Evolutionary conservation across 148 eudicot species (phyloP), one percentile per base, ranked within the genome.

Genomic region (Cornus kousa): DNA sequence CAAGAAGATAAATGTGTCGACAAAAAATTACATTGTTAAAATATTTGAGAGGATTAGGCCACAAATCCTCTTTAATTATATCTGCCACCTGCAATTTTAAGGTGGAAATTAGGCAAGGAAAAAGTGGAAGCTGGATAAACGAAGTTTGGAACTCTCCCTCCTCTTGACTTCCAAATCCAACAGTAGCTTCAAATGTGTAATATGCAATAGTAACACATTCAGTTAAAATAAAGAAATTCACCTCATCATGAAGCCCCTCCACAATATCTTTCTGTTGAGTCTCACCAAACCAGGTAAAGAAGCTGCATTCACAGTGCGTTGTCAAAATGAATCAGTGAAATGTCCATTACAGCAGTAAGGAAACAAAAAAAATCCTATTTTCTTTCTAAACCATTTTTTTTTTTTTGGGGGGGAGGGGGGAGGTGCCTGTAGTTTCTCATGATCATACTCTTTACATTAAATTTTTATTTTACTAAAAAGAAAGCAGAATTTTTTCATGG

Each of bases 41-140:
- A 84, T 89, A 87, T 64, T 83, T 85, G 60, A 92, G 84, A 20
- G 98, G 97, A 72, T 93, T 90, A n/a, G 94, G 94, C 97, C 97
- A 95, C 37, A 95, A 84, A 78, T 95, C 98, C 78, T 95, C 97
- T 88, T 91, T 95, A 77, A 95, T 95, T 74, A 95, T 85, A 78
- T 95, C 98, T 23, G 95, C 98, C 19, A 95, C 91, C 98, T 95
- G 91, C 77, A 87, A 76, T 75, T 82, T 50, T 24, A 67, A 59
- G 66, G 40, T 57, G 68, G 73, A 72, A 74, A 23, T 20, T 7
- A 59, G 13, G 74, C 9, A 8, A 71, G 28, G 8, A 37, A 65
- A 40, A 68, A 19, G 32, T 43, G 11, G 17, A 14, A 71, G 23
- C 32, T 0, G 16, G 43, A 17, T 24, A 73, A 28, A 73, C 31